Evolutionary conservation across 345 rosid genomes (phyloP), one percentile per base, ranked within the genome.

Genomic region (Ailanthus altissimus): DNA sequence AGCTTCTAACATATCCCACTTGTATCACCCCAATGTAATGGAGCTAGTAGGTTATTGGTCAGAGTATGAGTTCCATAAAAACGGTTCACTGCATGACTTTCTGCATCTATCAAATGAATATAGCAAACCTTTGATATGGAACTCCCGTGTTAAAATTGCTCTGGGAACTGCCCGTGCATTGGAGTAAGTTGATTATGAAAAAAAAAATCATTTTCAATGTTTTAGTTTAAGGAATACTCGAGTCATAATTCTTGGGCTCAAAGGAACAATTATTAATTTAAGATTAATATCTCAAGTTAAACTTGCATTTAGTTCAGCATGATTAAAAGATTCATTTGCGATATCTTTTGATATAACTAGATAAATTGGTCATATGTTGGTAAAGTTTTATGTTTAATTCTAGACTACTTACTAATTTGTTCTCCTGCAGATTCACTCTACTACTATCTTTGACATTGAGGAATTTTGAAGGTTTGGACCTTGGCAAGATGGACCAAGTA

Each of bases 11-110:
- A 88, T 94, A 65, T 93, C 97, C 71, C 82, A 80, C 69, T 83
- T 92, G 89, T 91, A 94, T 86, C 97, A 96, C 74, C 92, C 98
- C 1, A 94, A 96, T 77, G 91, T 92, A 45, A 89, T 94, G 26
- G 94, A 94, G 87, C 86, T 96, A 66, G 86, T 90, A 78, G 99
- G 98, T 65, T 96, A 92, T 78, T 96, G 99, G 77, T 92, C 97
- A 23, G 99, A 94, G 45, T 96, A 94, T 36, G 95, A 90, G 87
- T 96, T 90, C 87, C 97, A 91, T 61, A 90, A 83, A 84, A 91
- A 88, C 77, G 99, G 99, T 51, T 96, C 98, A 45, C 85, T 96
- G 75, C 87, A 92, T 66, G 99, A 96, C 72, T 88, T 86, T 51
- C 79, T 96, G 75, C 95, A 96, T 88, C 83, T 94, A 18, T 80